Percentiles rank a stretch among this genome's conserved stretches.
These are phyloP conservation scores for Colletotrichum musae DNA, from an alignment of 2,329 filamentous ascomycete species.

Conservation along the genomic window DNA sequence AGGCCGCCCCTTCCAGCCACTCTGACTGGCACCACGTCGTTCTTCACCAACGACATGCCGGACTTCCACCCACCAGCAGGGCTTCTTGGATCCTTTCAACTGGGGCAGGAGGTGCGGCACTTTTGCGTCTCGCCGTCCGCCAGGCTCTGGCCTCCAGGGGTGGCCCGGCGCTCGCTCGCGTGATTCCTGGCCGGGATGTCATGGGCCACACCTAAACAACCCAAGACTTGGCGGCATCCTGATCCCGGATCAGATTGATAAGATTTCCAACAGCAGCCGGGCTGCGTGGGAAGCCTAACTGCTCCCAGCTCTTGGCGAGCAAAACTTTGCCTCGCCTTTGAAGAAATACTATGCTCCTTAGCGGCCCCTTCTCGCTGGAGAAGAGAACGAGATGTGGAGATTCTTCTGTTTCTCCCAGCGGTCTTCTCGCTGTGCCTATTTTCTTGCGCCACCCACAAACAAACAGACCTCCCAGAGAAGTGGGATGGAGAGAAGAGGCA, in stretches of 20 bases:
- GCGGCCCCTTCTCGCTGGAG: too few relatives aligned
- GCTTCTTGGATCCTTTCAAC: background rate
- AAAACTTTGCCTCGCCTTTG: too few relatives aligned
- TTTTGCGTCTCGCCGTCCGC: slow-evolving; percentile 13
- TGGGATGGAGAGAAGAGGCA: too few relatives aligned
- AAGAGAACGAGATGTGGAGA: too few relatives aligned
- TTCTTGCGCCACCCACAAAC: too few relatives aligned
- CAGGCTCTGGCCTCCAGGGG: too few relatives aligned
- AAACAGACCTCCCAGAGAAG: too few relatives aligned
- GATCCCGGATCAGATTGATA: background rate
- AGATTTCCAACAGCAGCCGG: background rate
- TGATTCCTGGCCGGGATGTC: slow-evolving; percentile 12
- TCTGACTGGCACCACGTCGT: background rate
- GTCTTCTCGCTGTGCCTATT: too few relatives aligned
- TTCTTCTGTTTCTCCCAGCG: too few relatives aligned
- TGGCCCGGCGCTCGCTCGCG: background rate
- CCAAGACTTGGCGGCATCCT: background rate
- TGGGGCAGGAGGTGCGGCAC: background rate
- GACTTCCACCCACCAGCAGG: background rate
- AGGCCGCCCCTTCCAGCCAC: background rate
- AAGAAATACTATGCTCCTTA: too few relatives aligned
- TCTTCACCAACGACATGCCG: background rate
- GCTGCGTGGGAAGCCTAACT: background rate
- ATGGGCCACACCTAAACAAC: slow-evolving; percentile 11
- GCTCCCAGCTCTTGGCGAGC: background rate